Evolutionary conservation across 345 rosid species (phyloP).

Genomic region (Abelmoschus esculentus): DNA sequence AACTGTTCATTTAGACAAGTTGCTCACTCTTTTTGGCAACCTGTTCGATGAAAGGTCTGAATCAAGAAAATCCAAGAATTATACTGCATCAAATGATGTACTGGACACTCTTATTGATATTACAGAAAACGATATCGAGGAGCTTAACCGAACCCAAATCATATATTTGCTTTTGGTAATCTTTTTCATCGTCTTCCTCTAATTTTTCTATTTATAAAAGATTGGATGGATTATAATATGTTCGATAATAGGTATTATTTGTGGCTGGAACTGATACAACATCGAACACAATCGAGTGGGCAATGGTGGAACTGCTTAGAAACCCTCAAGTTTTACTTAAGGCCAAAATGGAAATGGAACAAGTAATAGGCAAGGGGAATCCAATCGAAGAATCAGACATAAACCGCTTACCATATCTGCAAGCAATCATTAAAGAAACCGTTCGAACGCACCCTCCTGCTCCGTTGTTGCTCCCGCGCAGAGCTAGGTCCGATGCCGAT

Average conservation of each 20-base stretch:
- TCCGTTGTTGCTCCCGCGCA: conserved; percentile 37
- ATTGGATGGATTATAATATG: no score
- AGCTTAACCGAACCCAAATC: conserved; percentile 17
- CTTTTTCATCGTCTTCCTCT: no score
- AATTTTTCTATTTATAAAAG: no score
- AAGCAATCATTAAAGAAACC: conserved; percentile 44
- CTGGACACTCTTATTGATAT: conserved; percentile 25
- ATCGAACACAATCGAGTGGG: conserved; percentile 48
- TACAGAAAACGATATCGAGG: conserved; percentile 11
- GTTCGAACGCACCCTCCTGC: conserved; percentile 31
- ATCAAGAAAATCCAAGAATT: conserved; percentile 7
- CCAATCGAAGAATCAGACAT: conserved; percentile 30
- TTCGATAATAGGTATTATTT: conserved; percentile 30
- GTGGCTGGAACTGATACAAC: conserved; percentile 45
- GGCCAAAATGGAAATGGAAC: conserved; percentile 29
- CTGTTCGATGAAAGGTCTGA: conserved; percentile 21
- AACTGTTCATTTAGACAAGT: background rate
- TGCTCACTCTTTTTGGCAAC: conserved; percentile 25
- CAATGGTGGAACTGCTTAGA: conserved; percentile 40
- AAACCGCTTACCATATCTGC: conserved; percentile 29
- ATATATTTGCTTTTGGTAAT: conserved; percentile 30
- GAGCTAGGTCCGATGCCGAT: conserved; percentile 25
- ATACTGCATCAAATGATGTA: conserved; percentile 17
- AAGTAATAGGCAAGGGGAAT: conserved; percentile 24
- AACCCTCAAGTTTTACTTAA: conserved; percentile 21